Evolutionary conservation across 2,329 filamentous ascomycete species (phyloP).

Genomic region (Fusarium begoniae): DNA sequence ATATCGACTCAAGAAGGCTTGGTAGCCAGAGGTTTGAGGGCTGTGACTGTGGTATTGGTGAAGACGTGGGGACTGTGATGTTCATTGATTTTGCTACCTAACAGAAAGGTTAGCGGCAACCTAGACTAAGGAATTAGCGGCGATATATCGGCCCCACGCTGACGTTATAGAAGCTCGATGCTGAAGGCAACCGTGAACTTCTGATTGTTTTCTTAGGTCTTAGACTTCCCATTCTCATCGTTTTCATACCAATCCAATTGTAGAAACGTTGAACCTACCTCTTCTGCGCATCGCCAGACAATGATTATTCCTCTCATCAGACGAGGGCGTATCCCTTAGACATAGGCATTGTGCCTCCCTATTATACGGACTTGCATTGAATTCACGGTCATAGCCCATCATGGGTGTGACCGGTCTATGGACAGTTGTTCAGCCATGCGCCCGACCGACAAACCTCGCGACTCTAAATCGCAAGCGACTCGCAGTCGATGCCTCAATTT

Average conservation of each 20-base stretch:
- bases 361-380: neutral
- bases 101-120: conserved; percentile 13
- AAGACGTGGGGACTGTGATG: conserved; percentile 5
- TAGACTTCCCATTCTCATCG: neutral
- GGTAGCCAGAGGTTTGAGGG: neutral
- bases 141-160: conserved; percentile 29
- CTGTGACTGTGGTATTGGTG: neutral
- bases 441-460: conserved; percentile 93
- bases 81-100: conserved; percentile 8
- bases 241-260: neutral
- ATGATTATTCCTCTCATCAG: conserved; percentile 14
- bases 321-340: conserved; percentile 37
- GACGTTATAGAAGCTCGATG: conserved; percentile 33
- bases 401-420: conserved; percentile 99
- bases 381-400: conserved; percentile 33
- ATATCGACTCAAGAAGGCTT: conserved; percentile 43
- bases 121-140: conserved; percentile 10
- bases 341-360: conserved; percentile 8
- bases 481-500: conserved; percentile 97
- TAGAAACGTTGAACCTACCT: neutral
- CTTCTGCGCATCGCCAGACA: neutral
- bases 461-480: conserved; percentile 96
- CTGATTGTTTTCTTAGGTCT: neutral
- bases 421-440: conserved; percentile 94
- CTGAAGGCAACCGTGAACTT: conserved; percentile 7